phyloP scores from a whole-genome alignment of 805 yeast genomes.

The Candida saitoana region DNA sequence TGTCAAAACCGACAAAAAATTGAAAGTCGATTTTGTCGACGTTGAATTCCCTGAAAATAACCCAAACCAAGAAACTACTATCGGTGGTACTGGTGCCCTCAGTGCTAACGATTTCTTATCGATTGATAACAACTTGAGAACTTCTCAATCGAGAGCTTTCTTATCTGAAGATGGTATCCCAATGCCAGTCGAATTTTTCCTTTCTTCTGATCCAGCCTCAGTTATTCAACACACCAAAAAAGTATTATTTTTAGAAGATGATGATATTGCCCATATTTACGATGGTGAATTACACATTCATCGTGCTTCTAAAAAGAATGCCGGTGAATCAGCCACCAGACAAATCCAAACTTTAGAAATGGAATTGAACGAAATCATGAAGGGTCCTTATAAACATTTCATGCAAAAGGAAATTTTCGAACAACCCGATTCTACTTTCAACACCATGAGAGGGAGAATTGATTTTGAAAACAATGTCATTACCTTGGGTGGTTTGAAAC shows the following conservation, averaged over 20 bases:
- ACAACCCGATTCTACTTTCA: slow-evolving; percentile 97
- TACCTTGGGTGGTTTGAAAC: slow-evolving; percentile 84
- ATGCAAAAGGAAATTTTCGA: slow-evolving; percentile 99
- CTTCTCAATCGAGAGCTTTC: slow-evolving; percentile 95
- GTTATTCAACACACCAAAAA: slow-evolving; percentile 96
- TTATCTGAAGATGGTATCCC: slow-evolving; percentile 90
- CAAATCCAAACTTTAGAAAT: slow-evolving; percentile 94
- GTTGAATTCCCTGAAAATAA: slow-evolving; percentile 82
- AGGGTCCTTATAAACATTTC: slow-evolving; percentile 92
- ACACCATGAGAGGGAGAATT: slow-evolving; percentile 98
- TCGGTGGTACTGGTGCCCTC: slow-evolving; percentile 23
- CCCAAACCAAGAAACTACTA: slow-evolving; percentile 13
- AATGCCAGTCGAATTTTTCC: slow-evolving; percentile 90
- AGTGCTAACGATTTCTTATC: slow-evolving; percentile 37
- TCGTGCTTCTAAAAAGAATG: slow-evolving; percentile 74
- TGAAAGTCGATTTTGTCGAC: slow-evolving; percentile 97
- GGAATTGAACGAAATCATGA: slow-evolving; percentile 97
- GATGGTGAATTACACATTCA: slow-evolving; percentile 98
- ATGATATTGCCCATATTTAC: slow-evolving; percentile 96
- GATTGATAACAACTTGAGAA: slow-evolving; percentile 62
- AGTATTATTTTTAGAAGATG: slow-evolving; percentile 94
- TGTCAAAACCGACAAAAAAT: slow-evolving; percentile 90
- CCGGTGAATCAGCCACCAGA: slow-evolving; percentile 88
- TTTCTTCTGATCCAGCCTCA: slow-evolving; percentile 96
- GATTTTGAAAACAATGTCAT: slow-evolving; percentile 79